phyloP scores from a whole-genome alignment of 1,284 basidiomycete genomes.

The Malassezia restricta region DNA sequence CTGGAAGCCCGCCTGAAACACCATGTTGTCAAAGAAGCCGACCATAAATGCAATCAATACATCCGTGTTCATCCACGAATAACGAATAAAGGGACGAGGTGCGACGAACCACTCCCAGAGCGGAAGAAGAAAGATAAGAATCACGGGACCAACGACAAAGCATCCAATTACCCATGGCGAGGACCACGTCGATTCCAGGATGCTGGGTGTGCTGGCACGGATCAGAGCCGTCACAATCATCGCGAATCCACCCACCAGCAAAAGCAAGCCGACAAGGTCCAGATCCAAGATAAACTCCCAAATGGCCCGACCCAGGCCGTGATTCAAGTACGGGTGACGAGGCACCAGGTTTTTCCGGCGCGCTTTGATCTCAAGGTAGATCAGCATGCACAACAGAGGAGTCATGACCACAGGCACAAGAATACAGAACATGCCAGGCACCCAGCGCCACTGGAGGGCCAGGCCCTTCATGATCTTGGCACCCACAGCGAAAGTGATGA shows the following conservation, averaged over 20 bases:
- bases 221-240: constrained; percentile 36
- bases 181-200: constrained; percentile 14
- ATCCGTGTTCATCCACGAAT: constrained; percentile 37
- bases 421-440: constrained; percentile 41
- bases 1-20: constrained; percentile 30
- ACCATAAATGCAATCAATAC: constrained; percentile 35
- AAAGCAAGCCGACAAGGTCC: constrained; percentile 36
- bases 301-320: constrained; percentile 1
- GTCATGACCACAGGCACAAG: constrained; percentile 33
- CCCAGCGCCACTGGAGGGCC: constrained; percentile 35
- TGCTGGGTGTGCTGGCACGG: constrained; percentile 20
- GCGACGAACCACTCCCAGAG: constrained; percentile 28
- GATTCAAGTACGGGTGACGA: constrained; percentile 25
- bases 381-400: constrained; percentile 32
- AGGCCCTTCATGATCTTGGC: constrained; percentile 14
- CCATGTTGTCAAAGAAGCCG: constrained; percentile 42
- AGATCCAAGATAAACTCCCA: constrained; percentile 27
- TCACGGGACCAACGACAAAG: constrained; percentile 32
- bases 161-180: constrained; percentile 39
- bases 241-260: constrained; percentile 36
- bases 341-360: constrained; percentile 26
- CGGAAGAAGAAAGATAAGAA: constrained; percentile 22
- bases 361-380: constrained; percentile 30
- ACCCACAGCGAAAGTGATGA: constrained; percentile 37
- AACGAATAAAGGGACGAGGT: constrained; percentile 34